Percentiles rank a stretch among this genome's conserved stretches.
These are phyloP conservation scores for Guadua angustifolia DNA, from an alignment of 176 grass and related monocot genomes.

Conservation along the genomic window DNA sequence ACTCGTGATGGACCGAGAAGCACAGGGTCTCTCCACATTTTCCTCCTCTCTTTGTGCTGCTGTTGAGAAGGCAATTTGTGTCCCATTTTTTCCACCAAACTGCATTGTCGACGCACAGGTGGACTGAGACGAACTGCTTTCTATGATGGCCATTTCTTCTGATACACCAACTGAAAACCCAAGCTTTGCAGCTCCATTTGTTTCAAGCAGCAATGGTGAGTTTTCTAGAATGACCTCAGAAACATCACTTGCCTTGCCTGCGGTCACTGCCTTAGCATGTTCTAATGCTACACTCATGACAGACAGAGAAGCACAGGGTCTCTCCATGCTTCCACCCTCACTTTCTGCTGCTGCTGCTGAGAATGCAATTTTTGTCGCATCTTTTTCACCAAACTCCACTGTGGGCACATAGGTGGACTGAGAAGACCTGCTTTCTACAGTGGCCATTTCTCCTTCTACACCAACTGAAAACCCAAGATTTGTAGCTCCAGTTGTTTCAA, in stretches of 20 bases:
- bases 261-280: slow-evolving; percentile 13
- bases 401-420: slow-evolving; percentile 16
- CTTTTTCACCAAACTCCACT: slow-evolving; percentile 26
- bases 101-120: slow-evolving; percentile 19
- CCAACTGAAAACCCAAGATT: slow-evolving; percentile 25
- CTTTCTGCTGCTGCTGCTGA: slow-evolving; percentile 19
- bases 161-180: slow-evolving; percentile 27
- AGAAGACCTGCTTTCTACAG: slow-evolving; percentile 29
- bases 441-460: slow-evolving; percentile 26
- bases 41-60: slow-evolving; percentile 6
- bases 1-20: not conserved
- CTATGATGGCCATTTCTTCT: slow-evolving; percentile 24
- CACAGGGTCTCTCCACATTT: not conserved
- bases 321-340: not conserved
- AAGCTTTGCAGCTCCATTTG: slow-evolving; percentile 22
- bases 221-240: slow-evolving; percentile 33
- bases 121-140: slow-evolving; percentile 30
- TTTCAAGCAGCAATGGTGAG: slow-evolving; percentile 11
- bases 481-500: slow-evolving; percentile 27
- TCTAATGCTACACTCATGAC: not conserved
- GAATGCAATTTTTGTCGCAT: not conserved
- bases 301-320: slow-evolving; percentile 9
- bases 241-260: slow-evolving; percentile 25
- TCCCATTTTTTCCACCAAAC: slow-evolving; percentile 21
- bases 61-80: not conserved